Evolutionary conservation across 2,329 filamentous ascomycete genomes (phyloP).

Genomic region (Alternaria conjuncta): DNA sequence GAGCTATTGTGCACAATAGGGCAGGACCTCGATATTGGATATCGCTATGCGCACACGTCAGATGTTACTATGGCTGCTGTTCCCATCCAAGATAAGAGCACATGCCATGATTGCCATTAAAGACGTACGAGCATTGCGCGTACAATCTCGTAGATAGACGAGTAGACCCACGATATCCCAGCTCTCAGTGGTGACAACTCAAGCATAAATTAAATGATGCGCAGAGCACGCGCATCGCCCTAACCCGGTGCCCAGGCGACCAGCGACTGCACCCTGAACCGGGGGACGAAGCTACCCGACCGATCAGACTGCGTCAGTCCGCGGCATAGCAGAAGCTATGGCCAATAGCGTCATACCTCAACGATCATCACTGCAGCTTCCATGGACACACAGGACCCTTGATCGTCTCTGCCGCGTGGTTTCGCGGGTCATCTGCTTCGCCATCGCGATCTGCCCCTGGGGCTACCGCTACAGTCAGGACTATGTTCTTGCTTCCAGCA

Average conservation of each 20-base stretch:
- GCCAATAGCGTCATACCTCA: slow-evolving; percentile 11
- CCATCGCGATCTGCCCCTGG: slow-evolving; percentile 1
- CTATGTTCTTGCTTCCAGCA: neutral
- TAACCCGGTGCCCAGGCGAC: neutral
- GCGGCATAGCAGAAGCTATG: slow-evolving; percentile 7
- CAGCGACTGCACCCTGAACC: neutral
- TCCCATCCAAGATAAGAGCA: no score
- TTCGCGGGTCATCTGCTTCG: slow-evolving; percentile 1
- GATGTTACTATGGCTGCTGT: neutral
- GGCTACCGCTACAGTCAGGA: neutral
- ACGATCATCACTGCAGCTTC: slow-evolving; percentile 1
- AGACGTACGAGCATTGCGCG: neutral
- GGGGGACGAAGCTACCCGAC: neutral
- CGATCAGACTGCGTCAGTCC: neutral
- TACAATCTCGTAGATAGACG: neutral
- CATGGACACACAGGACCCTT: slow-evolving; percentile 1
- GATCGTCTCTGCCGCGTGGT: slow-evolving; percentile 11
- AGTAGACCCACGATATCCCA: neutral
- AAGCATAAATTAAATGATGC: neutral
- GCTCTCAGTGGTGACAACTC: neutral
- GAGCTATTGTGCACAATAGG: neutral
- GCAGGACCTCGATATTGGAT: neutral
- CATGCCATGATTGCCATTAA: neutral
- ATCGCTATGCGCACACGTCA: neutral
- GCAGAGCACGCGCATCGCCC: neutral